Conservation (phyloP, 2,329 filamentous ascomycete species). For the Calonectria multiphialidica region DNA sequence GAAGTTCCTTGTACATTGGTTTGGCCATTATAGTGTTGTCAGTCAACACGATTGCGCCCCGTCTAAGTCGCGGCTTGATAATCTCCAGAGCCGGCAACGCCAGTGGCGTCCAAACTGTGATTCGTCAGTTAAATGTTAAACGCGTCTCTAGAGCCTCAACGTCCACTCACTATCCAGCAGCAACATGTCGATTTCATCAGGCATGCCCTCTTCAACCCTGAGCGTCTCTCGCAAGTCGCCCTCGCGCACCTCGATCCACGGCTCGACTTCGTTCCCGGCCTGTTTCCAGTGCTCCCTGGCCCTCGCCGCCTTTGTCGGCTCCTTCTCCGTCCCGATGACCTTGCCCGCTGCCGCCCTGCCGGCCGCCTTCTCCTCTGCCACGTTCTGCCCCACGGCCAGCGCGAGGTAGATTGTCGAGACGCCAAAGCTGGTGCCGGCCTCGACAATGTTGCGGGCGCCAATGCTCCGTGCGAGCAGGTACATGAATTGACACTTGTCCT, state of each 20-base stretch:
- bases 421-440: slow-evolving; percentile 73
- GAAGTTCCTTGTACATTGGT: slow-evolving; percentile 60
- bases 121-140: slow-evolving; percentile 4
- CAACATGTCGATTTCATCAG: slow-evolving; percentile 64
- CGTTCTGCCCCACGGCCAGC: slow-evolving; percentile 66
- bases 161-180: slow-evolving; percentile 71
- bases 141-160: background rate
- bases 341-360: slow-evolving; percentile 36
- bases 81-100: slow-evolving; percentile 65
- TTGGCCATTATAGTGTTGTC: slow-evolving; percentile 61
- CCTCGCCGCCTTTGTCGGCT: slow-evolving; percentile 62
- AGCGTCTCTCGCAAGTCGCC: slow-evolving; percentile 69
- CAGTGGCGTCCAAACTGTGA: slow-evolving; percentile 67
- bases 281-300: slow-evolving; percentile 67
- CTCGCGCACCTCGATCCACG: slow-evolving; percentile 67
- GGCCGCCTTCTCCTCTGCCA: slow-evolving; percentile 28
- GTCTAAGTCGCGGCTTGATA: slow-evolving; percentile 58
- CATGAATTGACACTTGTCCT: slow-evolving; percentile 68
- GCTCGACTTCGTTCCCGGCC: slow-evolving; percentile 62
- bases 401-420: slow-evolving; percentile 74
- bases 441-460: slow-evolving; percentile 66
- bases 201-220: slow-evolving; percentile 54
- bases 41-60: slow-evolving; percentile 61
- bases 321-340: slow-evolving; percentile 73
- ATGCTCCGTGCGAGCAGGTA: slow-evolving; percentile 65